Evolutionary conservation across 768 basidiomycete species (phyloP).

Genomic region (Collybia nuda): DNA sequence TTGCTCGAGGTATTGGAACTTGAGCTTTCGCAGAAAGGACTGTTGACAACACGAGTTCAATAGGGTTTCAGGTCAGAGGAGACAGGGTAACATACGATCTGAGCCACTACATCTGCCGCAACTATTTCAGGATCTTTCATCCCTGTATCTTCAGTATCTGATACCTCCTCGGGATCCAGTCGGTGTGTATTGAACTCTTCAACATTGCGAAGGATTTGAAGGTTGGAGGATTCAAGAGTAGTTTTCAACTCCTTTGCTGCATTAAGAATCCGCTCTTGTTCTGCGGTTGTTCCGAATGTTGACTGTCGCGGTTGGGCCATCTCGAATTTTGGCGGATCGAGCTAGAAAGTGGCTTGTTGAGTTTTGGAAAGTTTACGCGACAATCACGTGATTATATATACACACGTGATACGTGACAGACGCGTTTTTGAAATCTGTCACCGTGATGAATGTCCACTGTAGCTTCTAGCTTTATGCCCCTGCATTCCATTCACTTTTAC

Average conservation of each 20-base stretch:
- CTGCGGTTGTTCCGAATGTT: constrained; percentile 16
- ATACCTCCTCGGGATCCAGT: constrained; percentile 33
- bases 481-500: too few relatives aligned
- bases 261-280: constrained; percentile 33
- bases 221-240: constrained; percentile 31
- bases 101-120: constrained; percentile 56
- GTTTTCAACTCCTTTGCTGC: constrained; percentile 31
- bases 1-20: constrained; percentile 88
- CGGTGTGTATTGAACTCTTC: constrained; percentile 34
- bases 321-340: neutral
- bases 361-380: neutral
- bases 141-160: constrained; percentile 33
- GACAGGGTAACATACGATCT: constrained; percentile 45
- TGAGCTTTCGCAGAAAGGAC: constrained; percentile 78
- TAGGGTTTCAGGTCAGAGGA: neutral
- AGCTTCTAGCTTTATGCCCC: too few relatives aligned
- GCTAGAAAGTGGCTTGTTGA: neutral
- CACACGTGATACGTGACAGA: neutral
- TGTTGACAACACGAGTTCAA: constrained; percentile 18
- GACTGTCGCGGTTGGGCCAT: constrained; percentile 11
- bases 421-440: constrained; percentile 23
- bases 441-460: constrained; percentile 11
- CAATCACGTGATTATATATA: neutral
- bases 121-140: constrained; percentile 56
- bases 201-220: constrained; percentile 37